Percentiles rank a stretch among this genome's conserved stretches.
Conservation (phyloP, 495 filamentous ascomycete species). For the Aspergillus olivimuriae region DNA sequence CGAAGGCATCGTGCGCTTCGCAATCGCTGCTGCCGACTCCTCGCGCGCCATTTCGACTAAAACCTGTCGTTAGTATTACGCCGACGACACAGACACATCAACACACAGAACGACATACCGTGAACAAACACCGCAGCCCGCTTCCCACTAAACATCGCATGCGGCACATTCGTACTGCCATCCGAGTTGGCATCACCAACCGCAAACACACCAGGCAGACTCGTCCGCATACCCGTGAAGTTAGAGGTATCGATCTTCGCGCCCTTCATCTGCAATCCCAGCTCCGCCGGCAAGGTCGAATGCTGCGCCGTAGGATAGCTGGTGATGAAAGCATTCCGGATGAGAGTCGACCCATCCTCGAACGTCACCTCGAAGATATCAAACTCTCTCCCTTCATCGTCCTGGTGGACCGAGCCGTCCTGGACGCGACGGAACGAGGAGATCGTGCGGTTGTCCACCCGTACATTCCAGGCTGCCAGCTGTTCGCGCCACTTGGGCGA, state of each 20-base stretch:
- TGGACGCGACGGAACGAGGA: constrained; percentile 37
- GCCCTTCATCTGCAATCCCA: constrained; percentile 37
- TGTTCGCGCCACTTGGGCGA: constrained; percentile 41
- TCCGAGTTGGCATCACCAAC: constrained; percentile 53
- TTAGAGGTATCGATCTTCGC: constrained; percentile 40
- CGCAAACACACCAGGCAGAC: constrained; percentile 44
- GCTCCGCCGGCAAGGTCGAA: constrained; percentile 23
- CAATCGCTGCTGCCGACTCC: constrained; percentile 27
- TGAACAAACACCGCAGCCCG: constrained; percentile 49
- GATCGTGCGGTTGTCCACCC: constrained; percentile 50
- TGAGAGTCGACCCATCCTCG: constrained; percentile 32
- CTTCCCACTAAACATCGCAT: constrained; percentile 54
- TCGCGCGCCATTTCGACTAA: constrained; percentile 32
- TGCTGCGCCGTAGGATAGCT: constrained; percentile 44
- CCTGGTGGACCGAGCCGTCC: constrained; percentile 30
- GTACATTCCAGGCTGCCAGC: constrained; percentile 41
- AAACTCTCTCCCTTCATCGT: constrained; percentile 30
- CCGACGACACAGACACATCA: neutral
- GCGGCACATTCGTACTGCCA: constrained; percentile 52
- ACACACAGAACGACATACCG: constrained; percentile 29
- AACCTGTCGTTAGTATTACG: constrained; percentile 7
- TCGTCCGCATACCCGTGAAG: constrained; percentile 35
- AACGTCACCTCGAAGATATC: constrained; percentile 53
- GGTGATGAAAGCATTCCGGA: constrained; percentile 44
- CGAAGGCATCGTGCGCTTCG: constrained; percentile 22